Evolutionary conservation across 176 grass and related monocot species (phyloP), one percentile per base, ranked within the genome.

Genomic region (Triticum timopheevii): DNA sequence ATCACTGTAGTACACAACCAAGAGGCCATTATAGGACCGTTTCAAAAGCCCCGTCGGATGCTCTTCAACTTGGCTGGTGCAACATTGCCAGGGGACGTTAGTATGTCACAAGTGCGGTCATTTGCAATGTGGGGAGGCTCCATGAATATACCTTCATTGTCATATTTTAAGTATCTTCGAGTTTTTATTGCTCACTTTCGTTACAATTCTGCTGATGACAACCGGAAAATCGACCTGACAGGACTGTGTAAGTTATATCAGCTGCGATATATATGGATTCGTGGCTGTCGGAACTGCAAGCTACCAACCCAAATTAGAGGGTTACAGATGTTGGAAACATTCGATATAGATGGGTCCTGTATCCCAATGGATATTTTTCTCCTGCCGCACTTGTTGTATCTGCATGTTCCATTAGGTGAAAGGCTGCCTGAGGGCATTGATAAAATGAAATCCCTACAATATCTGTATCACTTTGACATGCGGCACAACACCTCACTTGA

Each of bases 81-180:
- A 39, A 39, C 7, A 39, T 8, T 39, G 1, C 7, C 38, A 8
- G 1, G 1, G 38, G 1, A 8, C 2, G 38, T 8, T 39, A 39
- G 38, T 39, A 39, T 39, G 38, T 39, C 38, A 39, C 38, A 39
- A 39, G 1, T 39, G 10, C 36, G 69, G 42, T 72, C 69, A 1
- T 72, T 72, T 24, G 69, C 22, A 40, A 72, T 13, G 1, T 42
- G 69, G 69, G 24, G 36, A 72, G 22, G 36, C 69, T 72, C 36
- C 36, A 42, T 2, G 36, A 72, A 42, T 72, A 42, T 42, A 13
- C 69, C 36, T 42, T 13, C 36, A 2, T 3, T 72, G 36, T 10
- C 69, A 42, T 10, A 42, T 7, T 72, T 72, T 36, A 72, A 72
- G 36, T 72, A 72, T 72, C 69, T 72, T 72, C 20, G 69, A 42